Percentiles rank a stretch among this genome's conserved stretches.
phyloP scores from a whole-genome alignment of 768 basidiomycete species.

The Cystobasidium onofrii region DNA sequence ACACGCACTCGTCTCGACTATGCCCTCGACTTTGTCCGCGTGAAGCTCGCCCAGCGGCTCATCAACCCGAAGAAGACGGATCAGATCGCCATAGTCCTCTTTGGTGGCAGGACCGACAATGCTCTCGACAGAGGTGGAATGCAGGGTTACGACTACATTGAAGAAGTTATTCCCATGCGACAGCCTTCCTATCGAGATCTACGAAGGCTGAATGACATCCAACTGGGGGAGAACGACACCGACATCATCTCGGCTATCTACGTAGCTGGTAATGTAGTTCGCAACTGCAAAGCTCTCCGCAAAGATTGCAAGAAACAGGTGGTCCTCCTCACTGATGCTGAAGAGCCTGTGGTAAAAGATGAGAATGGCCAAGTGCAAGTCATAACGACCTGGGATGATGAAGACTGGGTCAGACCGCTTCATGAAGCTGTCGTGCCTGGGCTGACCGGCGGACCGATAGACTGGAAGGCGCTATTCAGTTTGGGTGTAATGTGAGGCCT shows the following conservation, averaged over 20 bases:
- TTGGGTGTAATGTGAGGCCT: conserved; percentile 10
- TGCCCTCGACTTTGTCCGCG: conserved; percentile 23
- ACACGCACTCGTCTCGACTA: neutral
- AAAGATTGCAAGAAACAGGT: conserved; percentile 25
- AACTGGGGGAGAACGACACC: neutral
- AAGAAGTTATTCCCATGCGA: conserved; percentile 9
- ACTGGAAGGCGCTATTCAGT: conserved; percentile 10
- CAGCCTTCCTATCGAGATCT: neutral
- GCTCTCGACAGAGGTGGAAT: neutral
- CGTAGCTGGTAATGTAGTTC: conserved; percentile 21
- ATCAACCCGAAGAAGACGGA: conserved; percentile 30
- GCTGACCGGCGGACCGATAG: neutral
- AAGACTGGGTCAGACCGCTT: conserved; percentile 7
- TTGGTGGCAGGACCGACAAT: conserved; percentile 14
- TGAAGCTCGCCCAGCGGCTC: conserved; percentile 20
- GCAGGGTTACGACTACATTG: conserved; percentile 24
- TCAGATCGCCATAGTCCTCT: conserved; percentile 20
- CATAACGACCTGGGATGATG: conserved; percentile 12
- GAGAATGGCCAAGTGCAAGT: conserved; percentile 2
- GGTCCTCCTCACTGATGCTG: conserved; percentile 23
- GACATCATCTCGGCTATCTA: conserved; percentile 23
- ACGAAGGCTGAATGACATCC: neutral
- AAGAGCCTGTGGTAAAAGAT: conserved; percentile 4
- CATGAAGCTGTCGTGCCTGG: conserved; percentile 18
- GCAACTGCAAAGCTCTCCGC: conserved; percentile 8